phyloP scores from a whole-genome alignment of 2,329 filamentous ascomycete species.

The Neoscytalidium dimidiatum region DNA sequence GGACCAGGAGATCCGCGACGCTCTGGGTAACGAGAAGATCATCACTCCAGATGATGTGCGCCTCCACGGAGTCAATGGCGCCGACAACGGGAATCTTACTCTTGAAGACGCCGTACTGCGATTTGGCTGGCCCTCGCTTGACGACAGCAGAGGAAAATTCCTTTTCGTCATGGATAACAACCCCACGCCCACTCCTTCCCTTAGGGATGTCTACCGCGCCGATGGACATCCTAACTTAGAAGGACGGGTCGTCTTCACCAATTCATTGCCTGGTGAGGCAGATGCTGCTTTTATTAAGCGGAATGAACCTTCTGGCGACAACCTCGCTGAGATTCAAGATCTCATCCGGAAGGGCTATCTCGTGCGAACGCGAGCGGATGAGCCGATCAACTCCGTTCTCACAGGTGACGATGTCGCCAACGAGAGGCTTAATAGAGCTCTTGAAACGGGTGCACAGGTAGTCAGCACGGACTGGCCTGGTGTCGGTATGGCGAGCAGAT shows the following conservation, averaged over 20 bases:
- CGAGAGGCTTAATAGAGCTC: conserved; percentile 41
- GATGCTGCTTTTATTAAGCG: conserved; percentile 55
- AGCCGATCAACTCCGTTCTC: conserved; percentile 48
- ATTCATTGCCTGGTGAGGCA: conserved; percentile 46
- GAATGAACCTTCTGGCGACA: conserved; percentile 44
- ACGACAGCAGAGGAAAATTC: conserved; percentile 47
- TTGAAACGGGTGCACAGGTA: conserved; percentile 52
- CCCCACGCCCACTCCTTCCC: conserved; percentile 23
- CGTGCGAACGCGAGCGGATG: conserved; percentile 52
- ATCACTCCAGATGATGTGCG: conserved; percentile 53
- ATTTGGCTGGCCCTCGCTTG: conserved; percentile 52
- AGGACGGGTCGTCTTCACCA: conserved; percentile 52
- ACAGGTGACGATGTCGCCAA: conserved; percentile 41
- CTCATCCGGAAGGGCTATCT: conserved; percentile 51
- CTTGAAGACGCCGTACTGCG: conserved; percentile 50
- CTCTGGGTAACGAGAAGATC: conserved; percentile 44
- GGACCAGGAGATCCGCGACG: conserved; percentile 50
- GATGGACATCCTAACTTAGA: conserved; percentile 40
- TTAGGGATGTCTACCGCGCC: conserved; percentile 44
- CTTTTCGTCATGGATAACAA: conserved; percentile 56
- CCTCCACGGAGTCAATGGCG: neutral
- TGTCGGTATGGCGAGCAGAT: conserved; percentile 50
- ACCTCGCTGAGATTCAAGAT: conserved; percentile 44
- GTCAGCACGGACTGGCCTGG: conserved; percentile 53
- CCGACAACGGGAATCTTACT: conserved; percentile 32